Percentiles rank a stretch among this genome's conserved stretches.
Evolutionary conservation across 345 rosid species (phyloP).

Genomic region (Streptanthus diversifolius): DNA sequence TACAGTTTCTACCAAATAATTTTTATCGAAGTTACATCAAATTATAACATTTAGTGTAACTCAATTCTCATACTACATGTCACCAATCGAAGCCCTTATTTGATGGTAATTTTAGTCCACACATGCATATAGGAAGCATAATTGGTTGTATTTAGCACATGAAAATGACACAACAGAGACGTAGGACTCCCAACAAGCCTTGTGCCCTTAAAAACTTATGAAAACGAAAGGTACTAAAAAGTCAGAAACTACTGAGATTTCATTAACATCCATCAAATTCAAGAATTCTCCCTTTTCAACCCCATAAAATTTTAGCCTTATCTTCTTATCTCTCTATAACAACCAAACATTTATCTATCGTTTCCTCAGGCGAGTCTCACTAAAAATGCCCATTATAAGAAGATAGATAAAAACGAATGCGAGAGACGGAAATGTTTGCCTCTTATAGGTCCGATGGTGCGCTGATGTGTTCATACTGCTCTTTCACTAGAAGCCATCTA

Average conservation of each 20-base stretch:
- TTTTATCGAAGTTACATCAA: too few relatives aligned
- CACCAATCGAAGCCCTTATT: too few relatives aligned
- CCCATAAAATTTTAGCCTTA: background rate
- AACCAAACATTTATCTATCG: background rate
- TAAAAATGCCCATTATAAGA: constrained; percentile 3
- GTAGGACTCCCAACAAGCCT: background rate
- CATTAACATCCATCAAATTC: constrained; percentile 5
- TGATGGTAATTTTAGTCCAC: constrained; percentile 22
- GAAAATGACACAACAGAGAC: constrained; percentile 21
- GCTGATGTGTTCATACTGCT: background rate
- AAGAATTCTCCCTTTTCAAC: background rate
- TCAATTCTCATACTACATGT: too few relatives aligned
- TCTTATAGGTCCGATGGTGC: background rate
- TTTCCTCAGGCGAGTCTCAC: constrained; percentile 21
- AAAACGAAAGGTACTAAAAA: constrained; percentile 12
- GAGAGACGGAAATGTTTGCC: background rate
- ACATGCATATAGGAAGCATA: background rate
- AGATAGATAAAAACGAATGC: background rate
- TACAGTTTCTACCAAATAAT: too few relatives aligned
- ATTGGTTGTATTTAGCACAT: background rate
- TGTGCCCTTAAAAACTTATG: constrained; percentile 17
- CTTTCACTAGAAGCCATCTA: constrained; percentile 2
- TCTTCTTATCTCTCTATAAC: constrained; percentile 13
- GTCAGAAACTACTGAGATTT: constrained; percentile 8
- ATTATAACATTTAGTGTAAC: too few relatives aligned